Base-by-base conservation (phyloP, 2,329 filamentous ascomycete genomes). In the Fusarium stilboides region DNA sequence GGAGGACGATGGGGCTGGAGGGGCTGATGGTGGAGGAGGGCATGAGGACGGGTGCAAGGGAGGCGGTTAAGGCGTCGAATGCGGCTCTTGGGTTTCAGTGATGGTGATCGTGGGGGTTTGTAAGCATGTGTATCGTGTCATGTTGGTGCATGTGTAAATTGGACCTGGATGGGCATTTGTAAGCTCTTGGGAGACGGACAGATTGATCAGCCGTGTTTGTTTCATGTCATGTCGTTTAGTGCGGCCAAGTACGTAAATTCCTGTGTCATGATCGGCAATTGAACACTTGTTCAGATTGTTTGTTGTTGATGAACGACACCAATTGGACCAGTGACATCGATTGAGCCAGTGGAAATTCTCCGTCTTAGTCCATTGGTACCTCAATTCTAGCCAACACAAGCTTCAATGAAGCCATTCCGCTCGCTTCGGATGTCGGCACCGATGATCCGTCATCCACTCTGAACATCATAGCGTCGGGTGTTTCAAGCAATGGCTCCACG, bases 41-140 rank as follows among this genome's bases (percentile, higher is more conserved):
- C 10, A 78, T 79, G 28, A 72, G 73, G 4, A 50, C 59, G 0
- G 82, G 83, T 0, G 82, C 81, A 33, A 76, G 75, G 59, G 75
- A 74, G 5, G 79, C 77, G 5, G 75, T 83, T 6, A 71, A 76
- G 43, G 74, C 75, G 49, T 83, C 84, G 19, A 88, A 87, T 64
- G 65, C 68, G 13, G 80, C 81, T 39, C 65, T 87, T 51, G 84
- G 85, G 2, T 80, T 86, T 44, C 47, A 17, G 28, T 24, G 15
- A 8, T 28, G 20, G 17, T 19, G 28, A 24, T 31, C 13, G 28
- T 13, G 28, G 55, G 36, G 24, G 45, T 45, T 26, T 44, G 45
- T 58, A 43, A 44, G 55, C 47, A 40, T 12, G 9, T 40, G 37
- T n/a, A 28, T 28, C 26, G 19, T 10, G 37, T 40, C 37, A 40